Conservation (phyloP, 768 basidiomycete species). For the Agaricus subrufescens region DNA sequence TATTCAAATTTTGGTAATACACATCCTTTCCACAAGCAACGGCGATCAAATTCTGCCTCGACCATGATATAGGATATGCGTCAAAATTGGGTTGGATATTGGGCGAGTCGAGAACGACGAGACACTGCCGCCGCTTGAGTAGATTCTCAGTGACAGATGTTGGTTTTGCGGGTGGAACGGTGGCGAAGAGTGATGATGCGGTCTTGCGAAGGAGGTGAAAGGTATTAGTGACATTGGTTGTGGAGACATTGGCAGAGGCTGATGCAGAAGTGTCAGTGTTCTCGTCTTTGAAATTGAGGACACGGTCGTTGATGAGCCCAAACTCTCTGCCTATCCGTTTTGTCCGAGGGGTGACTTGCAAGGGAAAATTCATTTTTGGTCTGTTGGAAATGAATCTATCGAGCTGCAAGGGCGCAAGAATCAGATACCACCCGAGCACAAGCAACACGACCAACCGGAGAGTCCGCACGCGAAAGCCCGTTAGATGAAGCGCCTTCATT, state of each 20-base stretch:
- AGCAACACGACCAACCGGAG: constrained; percentile 11
- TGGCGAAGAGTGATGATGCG: constrained; percentile 45
- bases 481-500: constrained; percentile 6
- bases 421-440: not conserved
- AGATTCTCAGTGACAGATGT: constrained; percentile 59
- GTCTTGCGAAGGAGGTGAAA: constrained; percentile 47
- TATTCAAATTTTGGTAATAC: constrained; percentile 60
- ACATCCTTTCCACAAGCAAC: constrained; percentile 57
- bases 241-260: constrained; percentile 11
- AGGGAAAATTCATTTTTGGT: constrained; percentile 45
- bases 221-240: constrained; percentile 31
- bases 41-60: constrained; percentile 51
- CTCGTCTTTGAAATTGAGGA: constrained; percentile 49
- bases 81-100: constrained; percentile 51
- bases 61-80: constrained; percentile 61
- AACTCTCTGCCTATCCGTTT: constrained; percentile 60
- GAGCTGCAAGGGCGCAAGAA: constrained; percentile 28
- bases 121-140: constrained; percentile 46
- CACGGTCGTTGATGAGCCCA: constrained; percentile 51
- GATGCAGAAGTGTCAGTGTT: constrained; percentile 9
- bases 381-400: constrained; percentile 59
- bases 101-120: constrained; percentile 61
- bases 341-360: constrained; percentile 63
- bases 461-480: constrained; percentile 6
- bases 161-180: constrained; percentile 17